These are phyloP conservation scores for Mollisia scopiformis DNA, from an alignment of 2,329 filamentous ascomycete species.

Conservation along the genomic window DNA sequence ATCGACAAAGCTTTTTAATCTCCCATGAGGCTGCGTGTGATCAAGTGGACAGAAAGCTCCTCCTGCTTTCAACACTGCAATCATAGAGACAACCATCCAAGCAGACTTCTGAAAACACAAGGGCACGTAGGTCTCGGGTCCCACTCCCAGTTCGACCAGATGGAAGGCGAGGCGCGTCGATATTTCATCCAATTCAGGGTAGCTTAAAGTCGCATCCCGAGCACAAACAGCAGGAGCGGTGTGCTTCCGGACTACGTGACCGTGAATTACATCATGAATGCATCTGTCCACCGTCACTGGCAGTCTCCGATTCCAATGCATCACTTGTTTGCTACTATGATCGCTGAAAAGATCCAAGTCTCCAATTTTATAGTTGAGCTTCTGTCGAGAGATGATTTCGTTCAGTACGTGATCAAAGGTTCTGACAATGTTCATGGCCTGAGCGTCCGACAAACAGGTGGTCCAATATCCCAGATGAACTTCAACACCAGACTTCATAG, in stretches of 20 bases:
- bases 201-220: constrained; percentile 26
- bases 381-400: constrained; percentile 30
- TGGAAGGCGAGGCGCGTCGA: constrained; percentile 13
- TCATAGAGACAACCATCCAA: constrained; percentile 31
- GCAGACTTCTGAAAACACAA: constrained; percentile 29
- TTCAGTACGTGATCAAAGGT: constrained; percentile 42
- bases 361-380: constrained; percentile 13
- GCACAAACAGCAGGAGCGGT: constrained; percentile 21
- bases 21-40: constrained; percentile 4
- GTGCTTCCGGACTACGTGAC: no score
- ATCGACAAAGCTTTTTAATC: background rate
- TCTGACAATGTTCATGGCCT: constrained; percentile 11
- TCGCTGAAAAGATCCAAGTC: constrained; percentile 15
- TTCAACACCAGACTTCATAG: background rate
- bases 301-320: background rate
- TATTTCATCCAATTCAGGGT: constrained; percentile 19
- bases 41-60: constrained; percentile 35
- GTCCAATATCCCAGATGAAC: background rate
- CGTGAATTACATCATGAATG: constrained; percentile 16
- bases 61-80: constrained; percentile 33
- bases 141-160: constrained; percentile 12
- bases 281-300: constrained; percentile 9
- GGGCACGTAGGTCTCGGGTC: constrained; percentile 19
- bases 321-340: background rate
- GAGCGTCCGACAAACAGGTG: background rate